A percentile compares a stretch with the other conserved stretches of the same genome.
phyloP scores from a whole-genome alignment of 2,329 filamentous ascomycete species.

The Calonectria henricotiae region DNA sequence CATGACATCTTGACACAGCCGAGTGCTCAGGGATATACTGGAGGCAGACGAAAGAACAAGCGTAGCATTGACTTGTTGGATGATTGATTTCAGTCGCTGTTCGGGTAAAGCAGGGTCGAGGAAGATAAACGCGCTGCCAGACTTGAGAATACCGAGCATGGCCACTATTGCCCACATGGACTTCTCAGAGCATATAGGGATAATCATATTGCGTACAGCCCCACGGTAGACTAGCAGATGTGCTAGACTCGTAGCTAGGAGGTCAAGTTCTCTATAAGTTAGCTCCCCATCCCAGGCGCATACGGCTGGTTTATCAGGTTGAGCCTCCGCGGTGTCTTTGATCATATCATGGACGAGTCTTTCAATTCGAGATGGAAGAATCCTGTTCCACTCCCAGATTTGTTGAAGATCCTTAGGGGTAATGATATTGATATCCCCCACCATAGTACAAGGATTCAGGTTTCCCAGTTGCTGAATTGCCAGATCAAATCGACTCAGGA shows the following conservation, averaged over 20 bases:
- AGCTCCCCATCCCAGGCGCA: neutral
- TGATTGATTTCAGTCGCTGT: neutral
- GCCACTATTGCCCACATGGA: neutral
- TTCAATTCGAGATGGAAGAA: conserved; percentile 38
- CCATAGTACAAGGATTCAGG: neutral
- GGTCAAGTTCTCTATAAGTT: neutral
- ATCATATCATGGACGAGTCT: conserved; percentile 43
- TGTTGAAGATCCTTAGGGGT: conserved; percentile 42
- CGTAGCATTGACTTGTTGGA: neutral
- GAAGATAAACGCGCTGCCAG: neutral
- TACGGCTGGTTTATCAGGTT: neutral
- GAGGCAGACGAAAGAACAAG: neutral
- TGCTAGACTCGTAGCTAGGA: neutral
- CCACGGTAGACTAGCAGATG: neutral
- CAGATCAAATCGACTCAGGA: conserved; percentile 21
- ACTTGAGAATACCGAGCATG: neutral
- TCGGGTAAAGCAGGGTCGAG: neutral
- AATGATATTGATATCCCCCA: conserved; percentile 36
- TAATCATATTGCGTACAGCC: neutral
- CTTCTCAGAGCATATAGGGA: neutral
- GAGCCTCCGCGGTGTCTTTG: neutral
- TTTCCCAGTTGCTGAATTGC: conserved; percentile 29
- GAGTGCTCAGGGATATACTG: neutral
- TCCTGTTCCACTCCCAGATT: conserved; percentile 36
- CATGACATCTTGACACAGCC: neutral